A percentile compares a stretch with the other conserved stretches of the same genome.
Conservation (phyloP, 495 filamentous ascomycete species). For the Penicillium ochrochloron region DNA sequence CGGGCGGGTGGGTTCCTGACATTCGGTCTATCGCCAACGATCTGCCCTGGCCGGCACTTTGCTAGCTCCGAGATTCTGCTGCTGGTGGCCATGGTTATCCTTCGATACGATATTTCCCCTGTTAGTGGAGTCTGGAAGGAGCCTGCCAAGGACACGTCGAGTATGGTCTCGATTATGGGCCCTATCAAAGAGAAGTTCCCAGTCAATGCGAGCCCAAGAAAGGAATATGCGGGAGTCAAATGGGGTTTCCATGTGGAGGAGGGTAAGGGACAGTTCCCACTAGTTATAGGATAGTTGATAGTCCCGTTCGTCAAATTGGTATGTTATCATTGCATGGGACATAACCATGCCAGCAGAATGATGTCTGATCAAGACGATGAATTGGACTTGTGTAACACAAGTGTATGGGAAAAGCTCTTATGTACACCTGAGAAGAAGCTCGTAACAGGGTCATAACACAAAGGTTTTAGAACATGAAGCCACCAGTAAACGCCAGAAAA, state of each 20-base stretch:
- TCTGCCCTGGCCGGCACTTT: slow-evolving; percentile 56
- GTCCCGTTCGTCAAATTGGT: not conserved
- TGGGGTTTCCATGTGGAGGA: slow-evolving; percentile 31
- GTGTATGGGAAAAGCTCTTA: slow-evolving; percentile 19
- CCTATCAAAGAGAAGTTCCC: slow-evolving; percentile 23
- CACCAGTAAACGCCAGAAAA: slow-evolving; percentile 35
- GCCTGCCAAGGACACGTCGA: slow-evolving; percentile 23
- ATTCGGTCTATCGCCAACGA: slow-evolving; percentile 48
- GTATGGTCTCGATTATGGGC: slow-evolving; percentile 26
- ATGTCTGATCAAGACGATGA: slow-evolving; percentile 7
- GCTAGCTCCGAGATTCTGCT: slow-evolving; percentile 47
- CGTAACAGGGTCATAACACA: slow-evolving; percentile 17
- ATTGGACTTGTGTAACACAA: slow-evolving; percentile 14
- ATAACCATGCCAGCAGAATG: not conserved
- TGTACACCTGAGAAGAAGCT: slow-evolving; percentile 31
- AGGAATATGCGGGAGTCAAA: slow-evolving; percentile 29
- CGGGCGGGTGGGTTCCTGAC: slow-evolving; percentile 38
- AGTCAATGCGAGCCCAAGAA: slow-evolving; percentile 22
- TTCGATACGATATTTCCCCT: slow-evolving; percentile 46
- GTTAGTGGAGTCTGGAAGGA: slow-evolving; percentile 23
- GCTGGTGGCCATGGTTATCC: slow-evolving; percentile 40
- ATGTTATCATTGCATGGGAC: not conserved
- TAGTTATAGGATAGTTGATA: slow-evolving; percentile 31
- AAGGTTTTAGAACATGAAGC: slow-evolving; percentile 12
- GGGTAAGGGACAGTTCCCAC: slow-evolving; percentile 32